phyloP scores from a whole-genome alignment of 176 grass and related monocot genomes.

The Oryza coarctata region DNA sequence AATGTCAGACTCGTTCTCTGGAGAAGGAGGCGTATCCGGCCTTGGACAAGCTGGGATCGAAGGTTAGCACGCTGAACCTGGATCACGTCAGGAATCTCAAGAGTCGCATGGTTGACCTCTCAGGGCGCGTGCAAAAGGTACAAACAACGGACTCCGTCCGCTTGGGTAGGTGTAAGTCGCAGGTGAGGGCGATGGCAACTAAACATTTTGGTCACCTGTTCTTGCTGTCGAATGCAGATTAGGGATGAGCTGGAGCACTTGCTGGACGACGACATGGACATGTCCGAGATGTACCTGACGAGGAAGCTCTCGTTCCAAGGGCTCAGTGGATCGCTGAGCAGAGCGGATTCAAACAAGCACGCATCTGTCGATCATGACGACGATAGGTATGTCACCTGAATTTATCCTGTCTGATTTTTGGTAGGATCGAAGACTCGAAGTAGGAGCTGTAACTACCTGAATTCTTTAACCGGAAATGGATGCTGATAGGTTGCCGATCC shows the following conservation, averaged over 20 bases:
- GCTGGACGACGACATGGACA: conserved; percentile 61
- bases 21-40: conserved; percentile 79
- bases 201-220: neutral
- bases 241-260: conserved; percentile 74
- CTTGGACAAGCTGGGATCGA: conserved; percentile 75
- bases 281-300: conserved; percentile 63
- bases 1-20: conserved; percentile 45
- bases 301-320: conserved; percentile 47
- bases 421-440: neutral
- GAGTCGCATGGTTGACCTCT: conserved; percentile 63
- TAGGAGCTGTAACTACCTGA: neutral
- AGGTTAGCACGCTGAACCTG: conserved; percentile 81
- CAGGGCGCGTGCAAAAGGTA: conserved; percentile 81
- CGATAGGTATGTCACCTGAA: conserved; percentile 22
- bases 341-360: conserved; percentile 35
- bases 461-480: neutral
- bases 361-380: conserved; percentile 10
- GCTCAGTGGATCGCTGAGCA: conserved; percentile 15
- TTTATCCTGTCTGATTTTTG: neutral
- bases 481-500: neutral
- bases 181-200: neutral
- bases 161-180: neutral
- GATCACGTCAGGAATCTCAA: conserved; percentile 81
- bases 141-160: conserved; percentile 9
- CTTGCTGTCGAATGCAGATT: conserved; percentile 22